A percentile compares a stretch with the other conserved stretches of the same genome.
Evolutionary conservation across 202 grass and related monocot genomes (phyloP).

Genomic region (Panicum hallii): DNA sequence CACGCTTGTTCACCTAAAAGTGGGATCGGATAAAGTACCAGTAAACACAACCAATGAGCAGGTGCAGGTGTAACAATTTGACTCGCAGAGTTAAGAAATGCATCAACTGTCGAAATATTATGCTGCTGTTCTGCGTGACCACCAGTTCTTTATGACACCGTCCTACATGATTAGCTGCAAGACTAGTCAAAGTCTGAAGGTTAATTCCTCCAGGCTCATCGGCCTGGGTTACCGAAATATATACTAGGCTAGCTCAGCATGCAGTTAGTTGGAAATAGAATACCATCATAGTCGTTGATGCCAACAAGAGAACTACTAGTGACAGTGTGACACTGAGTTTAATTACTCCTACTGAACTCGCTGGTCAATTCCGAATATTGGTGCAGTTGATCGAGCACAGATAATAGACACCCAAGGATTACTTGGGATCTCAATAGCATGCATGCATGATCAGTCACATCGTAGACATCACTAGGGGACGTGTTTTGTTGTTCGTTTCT

Average conservation of each 20-base stretch:
- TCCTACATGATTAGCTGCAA: not conserved
- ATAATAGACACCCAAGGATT: no score
- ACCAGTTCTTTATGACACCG: not conserved
- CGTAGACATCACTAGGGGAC: not conserved
- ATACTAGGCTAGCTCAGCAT: not conserved
- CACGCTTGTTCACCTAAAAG: not conserved
- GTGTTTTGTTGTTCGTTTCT: constrained; percentile 14
- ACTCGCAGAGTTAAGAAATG: constrained; percentile 1
- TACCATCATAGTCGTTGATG: not conserved
- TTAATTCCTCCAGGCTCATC: not conserved
- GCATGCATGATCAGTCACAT: not conserved
- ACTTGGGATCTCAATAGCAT: not conserved
- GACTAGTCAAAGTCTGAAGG: not conserved
- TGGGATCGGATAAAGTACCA: not conserved
- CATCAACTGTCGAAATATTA: not conserved
- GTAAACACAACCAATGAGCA: not conserved
- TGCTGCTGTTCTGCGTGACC: not conserved
- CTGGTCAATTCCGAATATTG: not conserved
- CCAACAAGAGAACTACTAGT: constrained; percentile 25
- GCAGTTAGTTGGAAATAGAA: constrained; percentile 7
- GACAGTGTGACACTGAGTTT: constrained; percentile 4
- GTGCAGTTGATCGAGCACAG: constrained; percentile 10
- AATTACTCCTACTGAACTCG: not conserved
- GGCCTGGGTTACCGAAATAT: not conserved
- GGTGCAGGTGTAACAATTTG: not conserved